A percentile compares a stretch with the other conserved stretches of the same genome.
phyloP scores from a whole-genome alignment of 202 grass and related monocot genomes.

The Digitaria exilis region DNA sequence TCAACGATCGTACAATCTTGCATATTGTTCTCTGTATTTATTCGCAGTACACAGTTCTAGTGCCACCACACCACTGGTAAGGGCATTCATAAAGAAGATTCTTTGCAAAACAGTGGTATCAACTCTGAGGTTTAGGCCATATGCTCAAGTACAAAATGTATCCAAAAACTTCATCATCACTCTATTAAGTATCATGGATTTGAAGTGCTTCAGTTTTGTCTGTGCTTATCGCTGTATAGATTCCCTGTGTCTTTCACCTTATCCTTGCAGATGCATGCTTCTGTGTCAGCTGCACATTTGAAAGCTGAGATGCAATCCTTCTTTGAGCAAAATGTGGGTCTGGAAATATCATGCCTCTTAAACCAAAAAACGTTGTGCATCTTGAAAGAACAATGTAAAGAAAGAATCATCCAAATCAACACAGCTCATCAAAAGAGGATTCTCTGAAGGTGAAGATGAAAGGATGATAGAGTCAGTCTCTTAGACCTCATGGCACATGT shows the following conservation, averaged over 20 bases:
- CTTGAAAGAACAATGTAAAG: constrained; percentile 25
- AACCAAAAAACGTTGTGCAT: constrained; percentile 10
- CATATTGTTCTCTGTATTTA: constrained; percentile 25
- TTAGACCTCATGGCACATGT: constrained; percentile 14
- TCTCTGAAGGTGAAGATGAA: constrained; percentile 34
- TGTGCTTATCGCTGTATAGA: constrained; percentile 2
- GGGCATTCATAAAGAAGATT: constrained; percentile 7
- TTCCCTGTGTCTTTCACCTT: constrained; percentile 16
- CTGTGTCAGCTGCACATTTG: not conserved
- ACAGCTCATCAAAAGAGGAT: constrained; percentile 35
- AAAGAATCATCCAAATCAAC: constrained; percentile 31
- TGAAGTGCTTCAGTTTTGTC: not conserved
- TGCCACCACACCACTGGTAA: constrained; percentile 6
- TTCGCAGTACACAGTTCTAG: constrained; percentile 13
- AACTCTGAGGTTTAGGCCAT: constrained; percentile 27
- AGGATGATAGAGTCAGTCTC: constrained; percentile 24
- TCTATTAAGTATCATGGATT: not conserved
- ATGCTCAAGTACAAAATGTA: constrained; percentile 26
- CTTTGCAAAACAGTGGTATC: not conserved
- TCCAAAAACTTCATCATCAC: not conserved
- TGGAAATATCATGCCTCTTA: constrained; percentile 39
- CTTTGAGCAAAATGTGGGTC: constrained; percentile 19
- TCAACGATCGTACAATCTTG: constrained; percentile 32
- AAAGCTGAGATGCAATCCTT: constrained; percentile 9
- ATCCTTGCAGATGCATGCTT: constrained; percentile 13